Percentiles rank a stretch among this genome's conserved stretches.
phyloP scores from a whole-genome alignment of 257 asterid genomes.

The Penstemon eatonii region DNA sequence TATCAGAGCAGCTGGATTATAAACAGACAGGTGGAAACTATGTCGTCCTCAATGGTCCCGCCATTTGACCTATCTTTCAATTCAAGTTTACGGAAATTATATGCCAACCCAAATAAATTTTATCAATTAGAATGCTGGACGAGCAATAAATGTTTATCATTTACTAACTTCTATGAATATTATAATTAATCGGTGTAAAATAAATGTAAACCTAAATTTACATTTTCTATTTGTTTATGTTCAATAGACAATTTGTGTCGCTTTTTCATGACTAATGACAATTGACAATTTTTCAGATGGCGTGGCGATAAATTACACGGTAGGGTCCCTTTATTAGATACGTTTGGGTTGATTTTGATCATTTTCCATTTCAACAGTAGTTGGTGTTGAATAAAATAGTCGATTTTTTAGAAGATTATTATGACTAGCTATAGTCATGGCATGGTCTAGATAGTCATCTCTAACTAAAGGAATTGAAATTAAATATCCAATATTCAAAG shows the following conservation, averaged over 20 bases:
- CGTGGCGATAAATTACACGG: constrained; percentile 10
- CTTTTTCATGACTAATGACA: not conserved
- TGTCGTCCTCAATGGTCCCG: constrained; percentile 28
- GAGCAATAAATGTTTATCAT: too few relatives aligned
- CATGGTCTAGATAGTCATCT: not conserved
- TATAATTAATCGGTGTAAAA: too few relatives aligned
- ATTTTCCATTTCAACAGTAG: too few relatives aligned
- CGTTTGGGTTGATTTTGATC: too few relatives aligned
- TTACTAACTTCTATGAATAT: too few relatives aligned
- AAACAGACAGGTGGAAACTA: constrained; percentile 7
- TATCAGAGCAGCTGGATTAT: constrained; percentile 7
- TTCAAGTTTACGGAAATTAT: constrained; percentile 18
- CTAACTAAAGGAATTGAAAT: too few relatives aligned
- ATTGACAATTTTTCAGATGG: not conserved
- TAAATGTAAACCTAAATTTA: not conserved
- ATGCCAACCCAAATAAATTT: too few relatives aligned
- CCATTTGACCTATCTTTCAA: constrained; percentile 17
- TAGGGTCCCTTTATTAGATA: not conserved
- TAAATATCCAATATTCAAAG: too few relatives aligned
- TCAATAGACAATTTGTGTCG: not conserved
- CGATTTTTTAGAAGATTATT: not conserved
- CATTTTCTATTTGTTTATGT: not conserved
- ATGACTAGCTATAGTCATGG: not conserved
- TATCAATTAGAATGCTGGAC: too few relatives aligned
- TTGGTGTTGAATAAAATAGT: too few relatives aligned